These are phyloP conservation scores for Sugiyamaella japonica DNA, from an alignment of 1,139 yeast species.

Conservation along the genomic window DNA sequence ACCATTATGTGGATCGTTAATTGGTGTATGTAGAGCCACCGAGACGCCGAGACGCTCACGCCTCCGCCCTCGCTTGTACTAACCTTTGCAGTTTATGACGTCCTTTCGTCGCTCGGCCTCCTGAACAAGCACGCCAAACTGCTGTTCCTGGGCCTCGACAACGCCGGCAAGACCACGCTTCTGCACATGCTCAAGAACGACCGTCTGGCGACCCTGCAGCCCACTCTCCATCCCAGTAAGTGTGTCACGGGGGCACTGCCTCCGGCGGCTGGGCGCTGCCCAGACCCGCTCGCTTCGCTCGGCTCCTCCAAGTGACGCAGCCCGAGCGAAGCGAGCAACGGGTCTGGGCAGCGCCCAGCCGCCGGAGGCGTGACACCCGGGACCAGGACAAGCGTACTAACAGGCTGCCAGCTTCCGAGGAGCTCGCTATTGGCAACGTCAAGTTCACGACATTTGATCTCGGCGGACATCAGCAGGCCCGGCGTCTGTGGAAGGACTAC, in stretches of 20 bases:
- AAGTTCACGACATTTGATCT: constrained; percentile 96
- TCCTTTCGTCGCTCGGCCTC: constrained; percentile 88
- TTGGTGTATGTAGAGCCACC: constrained; percentile 50
- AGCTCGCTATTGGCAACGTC: constrained; percentile 92
- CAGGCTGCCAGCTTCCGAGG: constrained; percentile 71
- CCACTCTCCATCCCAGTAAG: constrained; percentile 85
- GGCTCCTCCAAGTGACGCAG: background rate
- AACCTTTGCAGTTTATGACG: constrained; percentile 61
- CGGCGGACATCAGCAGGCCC: constrained; percentile 98
- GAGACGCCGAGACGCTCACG: background rate
- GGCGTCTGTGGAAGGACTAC: constrained; percentile 98
- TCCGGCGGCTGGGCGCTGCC: background rate
- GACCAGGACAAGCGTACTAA: background rate
- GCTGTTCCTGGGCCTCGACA: constrained; percentile 92
- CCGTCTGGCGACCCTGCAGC: constrained; percentile 95
- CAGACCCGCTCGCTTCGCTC: background rate
- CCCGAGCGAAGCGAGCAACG: background rate
- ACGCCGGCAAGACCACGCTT: constrained; percentile 97
- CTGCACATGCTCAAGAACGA: constrained; percentile 97
- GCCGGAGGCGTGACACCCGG: background rate
- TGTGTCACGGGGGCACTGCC: constrained; percentile 4
- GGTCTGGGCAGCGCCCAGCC: background rate
- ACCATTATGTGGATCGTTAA: constrained; percentile 53
- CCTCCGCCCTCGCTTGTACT: background rate
- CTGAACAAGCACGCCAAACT: constrained; percentile 98